Evolutionary conservation across 2,329 filamentous ascomycete genomes (phyloP), one percentile per base, ranked within the genome.

Genomic region (Nemania abortiva): DNA sequence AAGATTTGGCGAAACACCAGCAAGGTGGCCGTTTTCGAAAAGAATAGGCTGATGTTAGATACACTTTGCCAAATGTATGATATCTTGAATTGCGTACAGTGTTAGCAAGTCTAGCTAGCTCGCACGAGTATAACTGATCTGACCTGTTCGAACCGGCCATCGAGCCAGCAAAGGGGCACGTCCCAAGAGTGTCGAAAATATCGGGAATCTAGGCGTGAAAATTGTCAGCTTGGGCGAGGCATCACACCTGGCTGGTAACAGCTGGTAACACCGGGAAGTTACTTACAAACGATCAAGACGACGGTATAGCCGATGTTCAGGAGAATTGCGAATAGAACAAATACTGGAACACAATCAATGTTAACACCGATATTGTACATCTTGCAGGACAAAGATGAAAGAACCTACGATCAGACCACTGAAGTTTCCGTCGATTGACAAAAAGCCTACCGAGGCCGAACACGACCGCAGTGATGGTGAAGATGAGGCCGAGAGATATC

Each of bases 1-100:
- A 72, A 72, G 27, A 68, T 15, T 52, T 65, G 67, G 9, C 58
- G 37, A 31, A 69, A 58, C 15, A 72, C 45, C 22, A 72, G 29
- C 50, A 70, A 49, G 29, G 65, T 72, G 42, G 67, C 63, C 6
- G 61, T 63, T 50, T 72, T 72, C 42, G 70, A 55, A 45, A 68
- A 70, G 61, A 70, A 68, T 18, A 65, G 18, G 55, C 60, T 67
- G 42, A 62, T 49, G 49, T 54, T 54, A 4, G 55, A 22, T 15
- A 66, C 7, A 24, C n/a, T 56, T 52, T 65, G 22, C 54, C 61
- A 66, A 37, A 71, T 31, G 29, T 66, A 69, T 3, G 39, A 45
- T 24, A 62, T 50, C 66, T 69, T 34, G 31, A 58, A 53, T 53
- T 45, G 59, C 20, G 45, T 20, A n/a, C 10, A 34, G 13, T 50